A percentile compares a stretch with the other conserved stretches of the same genome.
phyloP scores from a whole-genome alignment of 2,329 filamentous ascomycete species.

The Venturia carpophila region DNA sequence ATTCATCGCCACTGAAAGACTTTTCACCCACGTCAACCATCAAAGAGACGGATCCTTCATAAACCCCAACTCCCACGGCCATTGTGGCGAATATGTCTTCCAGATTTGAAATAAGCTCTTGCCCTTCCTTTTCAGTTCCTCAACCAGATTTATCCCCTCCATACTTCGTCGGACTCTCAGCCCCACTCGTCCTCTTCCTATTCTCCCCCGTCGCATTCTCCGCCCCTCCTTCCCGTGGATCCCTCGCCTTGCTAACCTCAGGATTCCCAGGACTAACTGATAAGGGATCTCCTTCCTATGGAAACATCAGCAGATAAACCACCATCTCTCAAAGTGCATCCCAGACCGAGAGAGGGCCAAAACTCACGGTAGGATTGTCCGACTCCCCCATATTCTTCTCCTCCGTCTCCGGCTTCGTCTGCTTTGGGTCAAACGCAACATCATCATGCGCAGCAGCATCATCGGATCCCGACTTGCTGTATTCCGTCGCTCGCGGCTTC shows the following conservation, averaged over 20 bases:
- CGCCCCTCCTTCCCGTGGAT: slow-evolving; percentile 18
- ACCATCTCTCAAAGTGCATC: not conserved
- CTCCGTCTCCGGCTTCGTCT: slow-evolving; percentile 59
- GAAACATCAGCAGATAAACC: slow-evolving; percentile 8
- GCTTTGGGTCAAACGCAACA: slow-evolving; percentile 60
- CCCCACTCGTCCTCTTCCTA: slow-evolving; percentile 30
- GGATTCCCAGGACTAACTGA: slow-evolving; percentile 55
- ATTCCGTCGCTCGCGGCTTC: slow-evolving; percentile 57
- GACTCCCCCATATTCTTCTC: slow-evolving; percentile 30
- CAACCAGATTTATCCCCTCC: slow-evolving; percentile 28
- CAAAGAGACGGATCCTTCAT: too few relatives aligned
- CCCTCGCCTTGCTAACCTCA: slow-evolving; percentile 46
- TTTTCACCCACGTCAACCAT: too few relatives aligned
- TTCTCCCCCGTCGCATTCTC: slow-evolving; percentile 22
- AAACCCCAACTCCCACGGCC: not conserved
- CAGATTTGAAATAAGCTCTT: not conserved
- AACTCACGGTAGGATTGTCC: not conserved
- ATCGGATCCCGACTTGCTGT: slow-evolving; percentile 59
- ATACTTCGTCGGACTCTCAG: slow-evolving; percentile 32
- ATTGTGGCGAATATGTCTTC: not conserved
- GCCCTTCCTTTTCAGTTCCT: not conserved
- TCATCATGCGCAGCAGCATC: slow-evolving; percentile 47
- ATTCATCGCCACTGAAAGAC: too few relatives aligned
- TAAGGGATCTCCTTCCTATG: slow-evolving; percentile 41
- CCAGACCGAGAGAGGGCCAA: not conserved